These are phyloP conservation scores for Eimeria falciformis DNA, from an alignment of 169 alveolate species.

Conservation along the genomic window DNA sequence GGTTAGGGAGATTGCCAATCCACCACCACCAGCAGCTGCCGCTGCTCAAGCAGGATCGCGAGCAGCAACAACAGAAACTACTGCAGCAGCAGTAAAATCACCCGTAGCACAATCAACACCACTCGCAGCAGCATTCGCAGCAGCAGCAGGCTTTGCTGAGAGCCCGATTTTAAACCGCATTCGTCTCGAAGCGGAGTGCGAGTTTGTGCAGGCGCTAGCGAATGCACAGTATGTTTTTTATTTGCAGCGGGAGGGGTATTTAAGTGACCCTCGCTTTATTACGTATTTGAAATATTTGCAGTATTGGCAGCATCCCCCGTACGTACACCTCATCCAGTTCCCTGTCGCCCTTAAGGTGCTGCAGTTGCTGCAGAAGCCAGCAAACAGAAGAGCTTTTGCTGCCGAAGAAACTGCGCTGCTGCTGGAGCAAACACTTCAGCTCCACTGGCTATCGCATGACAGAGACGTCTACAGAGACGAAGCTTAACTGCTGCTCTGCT, in stretches of 20 bases:
- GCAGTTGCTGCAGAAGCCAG: constrained; percentile 41
- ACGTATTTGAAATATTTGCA: constrained; percentile 52
- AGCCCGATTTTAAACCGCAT: constrained; percentile 37
- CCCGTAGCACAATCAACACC: constrained; percentile 2
- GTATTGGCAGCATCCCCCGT: constrained; percentile 76
- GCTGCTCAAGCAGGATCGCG: not conserved
- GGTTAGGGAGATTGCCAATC: not conserved
- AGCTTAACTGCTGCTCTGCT: not conserved
- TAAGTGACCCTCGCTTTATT: constrained; percentile 32
- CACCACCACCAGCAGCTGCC: not conserved
- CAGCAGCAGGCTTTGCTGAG: constrained; percentile 47
- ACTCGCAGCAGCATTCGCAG: constrained; percentile 15
- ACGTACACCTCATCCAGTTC: constrained; percentile 58
- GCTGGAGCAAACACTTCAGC: constrained; percentile 39
- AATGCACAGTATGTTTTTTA: constrained; percentile 65
- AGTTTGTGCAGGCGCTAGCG: constrained; percentile 76
- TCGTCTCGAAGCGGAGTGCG: constrained; percentile 77
- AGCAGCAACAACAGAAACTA: not conserved
- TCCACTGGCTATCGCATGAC: constrained; percentile 72
- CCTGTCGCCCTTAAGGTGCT: constrained; percentile 70
- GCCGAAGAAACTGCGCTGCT: constrained; percentile 41
- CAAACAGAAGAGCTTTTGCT: constrained; percentile 5
- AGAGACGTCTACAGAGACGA: constrained; percentile 28
- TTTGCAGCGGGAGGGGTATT: constrained; percentile 41
- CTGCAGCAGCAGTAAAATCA: not conserved